Evolutionary conservation across 768 basidiomycete genomes (phyloP), one percentile per base, ranked within the genome.

Genomic region (Russula vinacea): DNA sequence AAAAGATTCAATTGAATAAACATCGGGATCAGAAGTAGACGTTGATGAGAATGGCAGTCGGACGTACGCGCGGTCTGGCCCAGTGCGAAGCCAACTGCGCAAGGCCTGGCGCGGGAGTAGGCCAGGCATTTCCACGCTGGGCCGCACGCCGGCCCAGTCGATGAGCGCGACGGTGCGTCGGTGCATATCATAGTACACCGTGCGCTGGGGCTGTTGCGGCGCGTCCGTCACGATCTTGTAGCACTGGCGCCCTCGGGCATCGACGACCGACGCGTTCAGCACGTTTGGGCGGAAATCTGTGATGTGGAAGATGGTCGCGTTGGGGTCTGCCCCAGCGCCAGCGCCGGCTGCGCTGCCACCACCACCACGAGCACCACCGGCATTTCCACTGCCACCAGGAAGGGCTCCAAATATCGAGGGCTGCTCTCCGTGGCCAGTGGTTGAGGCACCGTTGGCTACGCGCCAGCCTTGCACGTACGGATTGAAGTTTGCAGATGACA

Each of bases 401-500:
- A 69, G 68, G 40, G 68, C 68, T 8, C 68, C 68, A 44, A 69
- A 67, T 26, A 69, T 60, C 26, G 67, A 68, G 3, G 67, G 64
- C 44, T 16, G 29, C 11, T 40, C 56, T 1, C 37, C 62, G 9
- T 2, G 9, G 4, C 26, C 42, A 8, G n/a, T 24, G 60, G 5
- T 47, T 0, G 64, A 66, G 14, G 44, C 37, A n/a, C 56, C 47
- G 14, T 59, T 67, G 8, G 58, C 59, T 37, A 52, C 42, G 39
- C 51, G 58, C 68, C 68, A 69, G 56, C 62, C 66, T 53, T 69
- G 68, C 5, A 69, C 66, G 49, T 58, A 64, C 6, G 68, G 68
- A 26, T 69, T 69, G 60, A 69, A 69, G 47, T 66, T 49, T 24
- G 66, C 53, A 1, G 65, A 67, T 66, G 66, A 4, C 3, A 19